phyloP scores from a whole-genome alignment of 306 rosid species.

The Malus fusca region DNA sequence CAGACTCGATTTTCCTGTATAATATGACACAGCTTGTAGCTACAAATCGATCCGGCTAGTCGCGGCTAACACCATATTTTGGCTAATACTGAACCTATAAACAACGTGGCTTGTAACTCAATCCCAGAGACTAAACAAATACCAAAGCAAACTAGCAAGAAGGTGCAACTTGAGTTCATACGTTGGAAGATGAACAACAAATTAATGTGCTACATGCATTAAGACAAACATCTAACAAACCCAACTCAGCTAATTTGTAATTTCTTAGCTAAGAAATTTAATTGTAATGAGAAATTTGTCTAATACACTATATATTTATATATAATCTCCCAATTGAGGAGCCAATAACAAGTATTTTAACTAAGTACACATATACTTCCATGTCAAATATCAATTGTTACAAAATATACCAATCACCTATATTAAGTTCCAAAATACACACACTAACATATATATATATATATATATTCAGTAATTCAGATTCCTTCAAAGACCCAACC shows the following conservation, averaged over 20 bases:
- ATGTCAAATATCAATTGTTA: background rate
- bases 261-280: background rate
- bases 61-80: background rate
- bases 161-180: background rate
- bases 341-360: background rate
- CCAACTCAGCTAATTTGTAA: background rate
- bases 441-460: background rate
- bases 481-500: conserved; percentile 43
- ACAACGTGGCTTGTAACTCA: background rate
- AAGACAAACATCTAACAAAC: background rate
- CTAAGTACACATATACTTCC: background rate
- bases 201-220: background rate
- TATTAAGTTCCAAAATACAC: background rate
- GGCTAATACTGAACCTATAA: background rate
- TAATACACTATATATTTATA: background rate
- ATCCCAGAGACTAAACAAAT: background rate
- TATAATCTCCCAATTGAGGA: background rate
- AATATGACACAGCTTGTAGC: background rate
- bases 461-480: background rate
- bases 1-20: background rate
- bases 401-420: background rate
- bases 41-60: background rate
- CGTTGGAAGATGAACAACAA: background rate
- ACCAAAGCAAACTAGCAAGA: background rate
- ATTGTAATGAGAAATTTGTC: background rate